Evolutionary conservation across 441 rosid species (phyloP).

Genomic region (Breynia disticha): DNA sequence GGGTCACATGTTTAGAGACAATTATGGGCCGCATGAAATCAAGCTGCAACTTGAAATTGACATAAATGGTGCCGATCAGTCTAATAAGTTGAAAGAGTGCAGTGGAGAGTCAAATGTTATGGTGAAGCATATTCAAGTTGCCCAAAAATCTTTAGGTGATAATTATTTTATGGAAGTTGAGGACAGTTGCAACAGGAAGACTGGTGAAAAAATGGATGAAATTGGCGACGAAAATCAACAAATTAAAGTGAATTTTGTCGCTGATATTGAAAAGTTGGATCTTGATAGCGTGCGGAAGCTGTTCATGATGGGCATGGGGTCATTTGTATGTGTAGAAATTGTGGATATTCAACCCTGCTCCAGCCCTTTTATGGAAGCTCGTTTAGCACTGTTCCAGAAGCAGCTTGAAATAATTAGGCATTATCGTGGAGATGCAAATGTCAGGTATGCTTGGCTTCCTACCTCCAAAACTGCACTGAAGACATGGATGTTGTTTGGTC

Average conservation of each 20-base stretch:
- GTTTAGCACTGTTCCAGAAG: constrained; percentile 62
- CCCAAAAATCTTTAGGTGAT: constrained; percentile 23
- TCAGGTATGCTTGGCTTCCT: constrained; percentile 88
- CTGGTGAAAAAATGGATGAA: constrained; percentile 36
- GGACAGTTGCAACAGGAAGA: constrained; percentile 37
- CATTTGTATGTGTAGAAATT: constrained; percentile 30
- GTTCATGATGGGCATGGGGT: constrained; percentile 45
- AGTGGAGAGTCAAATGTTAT: constrained; percentile 66
- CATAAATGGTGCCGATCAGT: constrained; percentile 45
- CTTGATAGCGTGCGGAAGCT: constrained; percentile 34
- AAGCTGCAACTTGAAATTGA: constrained; percentile 85
- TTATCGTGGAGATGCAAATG: constrained; percentile 73
- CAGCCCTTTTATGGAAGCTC: constrained; percentile 35
- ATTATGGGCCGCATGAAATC: constrained; percentile 45
- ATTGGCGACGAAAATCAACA: constrained; percentile 23
- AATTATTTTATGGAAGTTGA: constrained; percentile 25
- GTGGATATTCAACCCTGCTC: constrained; percentile 40
- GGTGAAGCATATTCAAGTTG: constrained; percentile 37
- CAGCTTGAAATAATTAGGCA: constrained; percentile 59
- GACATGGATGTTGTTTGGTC: constrained; percentile 40
- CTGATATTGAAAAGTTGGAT: constrained; percentile 27
- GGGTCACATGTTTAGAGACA: constrained; percentile 16
- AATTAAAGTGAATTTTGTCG: constrained; percentile 4
- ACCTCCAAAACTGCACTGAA: constrained; percentile 41
- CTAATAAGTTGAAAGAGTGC: constrained; percentile 50